Evolutionary conservation across 179 eudicot genomes (phyloP).

Genomic region (Beta corolliflora): DNA sequence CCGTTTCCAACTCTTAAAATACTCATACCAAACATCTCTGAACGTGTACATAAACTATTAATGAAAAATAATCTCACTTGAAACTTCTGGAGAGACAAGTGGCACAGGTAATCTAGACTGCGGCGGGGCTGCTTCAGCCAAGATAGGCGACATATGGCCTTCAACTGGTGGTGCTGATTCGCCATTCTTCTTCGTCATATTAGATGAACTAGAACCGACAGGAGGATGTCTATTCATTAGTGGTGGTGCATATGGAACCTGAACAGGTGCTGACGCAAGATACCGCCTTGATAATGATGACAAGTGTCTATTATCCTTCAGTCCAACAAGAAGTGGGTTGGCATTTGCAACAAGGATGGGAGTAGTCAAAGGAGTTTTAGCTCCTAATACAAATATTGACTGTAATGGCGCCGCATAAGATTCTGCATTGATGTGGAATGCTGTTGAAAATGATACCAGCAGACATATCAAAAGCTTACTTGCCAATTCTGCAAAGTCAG

Average conservation of each 20-base stretch:
- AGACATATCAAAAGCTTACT: slow-evolving; percentile 42
- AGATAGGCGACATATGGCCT: slow-evolving; percentile 42
- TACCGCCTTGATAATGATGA: slow-evolving; percentile 34
- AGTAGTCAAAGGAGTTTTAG: slow-evolving; percentile 23
- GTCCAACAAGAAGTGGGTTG: slow-evolving; percentile 34
- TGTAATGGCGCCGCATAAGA: neutral
- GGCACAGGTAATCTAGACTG: slow-evolving; percentile 74
- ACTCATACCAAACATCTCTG: no score
- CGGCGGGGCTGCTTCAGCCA: slow-evolving; percentile 59
- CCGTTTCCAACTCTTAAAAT: no score
- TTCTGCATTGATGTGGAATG: slow-evolving; percentile 35
- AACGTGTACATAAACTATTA: neutral
- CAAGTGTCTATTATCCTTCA: slow-evolving; percentile 26
- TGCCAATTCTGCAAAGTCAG: slow-evolving; percentile 42
- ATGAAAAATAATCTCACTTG: slow-evolving; percentile 49
- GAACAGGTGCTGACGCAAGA: slow-evolving; percentile 38
- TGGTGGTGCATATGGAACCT: slow-evolving; percentile 48
- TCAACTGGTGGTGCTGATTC: slow-evolving; percentile 25
- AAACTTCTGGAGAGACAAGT: slow-evolving; percentile 63
- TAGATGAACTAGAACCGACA: slow-evolving; percentile 44
- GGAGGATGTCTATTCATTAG: slow-evolving; percentile 50
- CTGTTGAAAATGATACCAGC: slow-evolving; percentile 41
- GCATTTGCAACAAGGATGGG: slow-evolving; percentile 32
- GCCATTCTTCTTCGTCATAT: slow-evolving; percentile 45
- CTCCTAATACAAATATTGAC: no score